Conservation (phyloP, 2,329 filamentous ascomycete genomes). For the Monosporascus sp. region DNA sequence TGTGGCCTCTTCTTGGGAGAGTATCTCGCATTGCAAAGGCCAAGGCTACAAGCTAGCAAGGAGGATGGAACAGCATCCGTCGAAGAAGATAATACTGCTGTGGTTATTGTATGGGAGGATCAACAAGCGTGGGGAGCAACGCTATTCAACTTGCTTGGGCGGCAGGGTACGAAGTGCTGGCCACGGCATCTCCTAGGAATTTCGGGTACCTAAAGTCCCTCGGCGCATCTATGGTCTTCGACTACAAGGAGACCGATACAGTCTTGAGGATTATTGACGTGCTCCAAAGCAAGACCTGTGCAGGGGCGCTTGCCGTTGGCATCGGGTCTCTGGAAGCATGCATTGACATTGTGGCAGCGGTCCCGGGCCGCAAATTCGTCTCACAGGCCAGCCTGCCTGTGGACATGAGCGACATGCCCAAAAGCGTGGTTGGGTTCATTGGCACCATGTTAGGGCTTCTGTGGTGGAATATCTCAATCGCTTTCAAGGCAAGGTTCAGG, state of each 20-base stretch:
- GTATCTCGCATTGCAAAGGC: neutral
- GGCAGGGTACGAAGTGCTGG: constrained; percentile 36
- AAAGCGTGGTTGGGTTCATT: neutral
- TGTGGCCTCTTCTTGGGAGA: constrained; percentile 2
- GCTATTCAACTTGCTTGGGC: constrained; percentile 37
- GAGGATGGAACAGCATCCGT: neutral
- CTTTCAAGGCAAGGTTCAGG: neutral
- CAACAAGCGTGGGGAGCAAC: constrained; percentile 3
- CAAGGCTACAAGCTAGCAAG: neutral
- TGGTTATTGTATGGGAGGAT: constrained; percentile 2
- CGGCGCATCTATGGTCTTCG: constrained; percentile 33
- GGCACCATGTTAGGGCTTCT: neutral
- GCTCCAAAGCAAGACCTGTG: constrained; percentile 5
- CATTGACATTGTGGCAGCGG: constrained; percentile 8
- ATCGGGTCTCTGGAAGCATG: constrained; percentile 7
- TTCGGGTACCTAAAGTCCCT: constrained; percentile 30
- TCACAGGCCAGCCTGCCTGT: constrained; percentile 2
- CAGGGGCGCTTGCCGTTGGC: constrained; percentile 13
- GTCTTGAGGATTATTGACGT: constrained; percentile 19
- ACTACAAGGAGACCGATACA: constrained; percentile 29
- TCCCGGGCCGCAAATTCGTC: constrained; percentile 7
- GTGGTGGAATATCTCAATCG: constrained; percentile 2
- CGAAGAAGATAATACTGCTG: neutral
- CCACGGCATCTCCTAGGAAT: constrained; percentile 33
- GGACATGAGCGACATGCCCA: neutral